Conservation (phyloP, 106 monocot genomes). For the Xerophyta viscosa region DNA sequence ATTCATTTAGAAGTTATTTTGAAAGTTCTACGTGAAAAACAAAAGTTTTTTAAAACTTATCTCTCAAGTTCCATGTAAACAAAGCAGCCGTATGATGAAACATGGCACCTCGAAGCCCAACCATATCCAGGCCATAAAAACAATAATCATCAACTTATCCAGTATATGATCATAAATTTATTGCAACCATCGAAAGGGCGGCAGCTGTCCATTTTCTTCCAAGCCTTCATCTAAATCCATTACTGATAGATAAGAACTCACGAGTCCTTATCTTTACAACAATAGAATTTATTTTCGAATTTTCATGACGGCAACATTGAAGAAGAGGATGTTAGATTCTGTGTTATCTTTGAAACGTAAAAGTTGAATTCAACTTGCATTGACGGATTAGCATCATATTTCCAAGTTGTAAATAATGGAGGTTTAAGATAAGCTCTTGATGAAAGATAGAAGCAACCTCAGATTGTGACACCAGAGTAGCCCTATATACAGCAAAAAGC, state of each 20-base stretch:
- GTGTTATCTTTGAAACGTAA: background rate
- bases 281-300: background rate
- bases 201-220: too few species aligned
- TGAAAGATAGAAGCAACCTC: background rate
- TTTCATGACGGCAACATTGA: background rate
- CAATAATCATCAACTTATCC: too few species aligned
- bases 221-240: too few species aligned
- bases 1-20: background rate
- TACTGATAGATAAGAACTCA: background rate
- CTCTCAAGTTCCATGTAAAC: background rate
- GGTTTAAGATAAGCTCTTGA: too few species aligned
- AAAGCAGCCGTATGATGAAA: background rate
- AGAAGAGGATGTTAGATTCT: background rate
- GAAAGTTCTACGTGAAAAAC: background rate
- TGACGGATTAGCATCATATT: background rate
- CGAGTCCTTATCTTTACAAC: background rate
- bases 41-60: background rate
- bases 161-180: background rate
- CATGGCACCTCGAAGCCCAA: background rate
- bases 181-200: too few species aligned
- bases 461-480: background rate
- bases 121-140: background rate
- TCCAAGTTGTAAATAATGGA: background rate
- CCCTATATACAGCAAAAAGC: background rate
- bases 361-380: slow-evolving; percentile 1